Conservation (phyloP, 768 basidiomycete species). For the Russula foetens region DNA sequence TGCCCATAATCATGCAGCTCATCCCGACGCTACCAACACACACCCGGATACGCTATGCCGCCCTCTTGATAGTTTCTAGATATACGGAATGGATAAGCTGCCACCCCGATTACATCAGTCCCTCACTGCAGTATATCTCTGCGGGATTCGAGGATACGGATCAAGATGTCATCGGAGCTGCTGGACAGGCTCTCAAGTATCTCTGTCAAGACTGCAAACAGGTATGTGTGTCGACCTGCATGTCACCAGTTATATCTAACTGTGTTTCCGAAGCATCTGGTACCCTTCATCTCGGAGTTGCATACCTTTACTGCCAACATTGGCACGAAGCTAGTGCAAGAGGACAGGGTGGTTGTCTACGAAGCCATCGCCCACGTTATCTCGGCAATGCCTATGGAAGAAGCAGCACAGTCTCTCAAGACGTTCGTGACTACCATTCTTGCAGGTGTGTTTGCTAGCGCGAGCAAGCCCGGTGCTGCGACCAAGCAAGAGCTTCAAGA, state of each 20-base stretch:
- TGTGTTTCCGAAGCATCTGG: slow-evolving; percentile 55
- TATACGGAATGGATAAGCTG: slow-evolving; percentile 95
- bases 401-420: slow-evolving; percentile 78
- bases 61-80: slow-evolving; percentile 87
- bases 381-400: slow-evolving; percentile 85
- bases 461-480: slow-evolving; percentile 43
- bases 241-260: slow-evolving; percentile 10
- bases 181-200: slow-evolving; percentile 93
- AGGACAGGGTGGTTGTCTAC: slow-evolving; percentile 87
- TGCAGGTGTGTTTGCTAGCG: slow-evolving; percentile 58
- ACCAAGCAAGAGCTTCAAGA: slow-evolving; percentile 66
- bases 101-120: slow-evolving; percentile 80
- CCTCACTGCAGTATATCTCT: slow-evolving; percentile 86
- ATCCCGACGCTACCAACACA: slow-evolving; percentile 85
- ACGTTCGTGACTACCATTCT: slow-evolving; percentile 85
- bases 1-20: slow-evolving; percentile 96
- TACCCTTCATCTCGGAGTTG: slow-evolving; percentile 85
- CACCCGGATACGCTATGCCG: slow-evolving; percentile 90
- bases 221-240: slow-evolving; percentile 33
- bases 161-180: slow-evolving; percentile 81
- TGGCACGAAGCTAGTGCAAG: slow-evolving; percentile 71
- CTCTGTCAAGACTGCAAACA: slow-evolving; percentile 94
- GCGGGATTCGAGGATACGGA: slow-evolving; percentile 81
- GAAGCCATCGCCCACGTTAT: slow-evolving; percentile 96
- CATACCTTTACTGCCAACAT: slow-evolving; percentile 80